Evolutionary conservation across 2,329 filamentous ascomycete species (phyloP).

Genomic region (Dissoconium aciculare): DNA sequence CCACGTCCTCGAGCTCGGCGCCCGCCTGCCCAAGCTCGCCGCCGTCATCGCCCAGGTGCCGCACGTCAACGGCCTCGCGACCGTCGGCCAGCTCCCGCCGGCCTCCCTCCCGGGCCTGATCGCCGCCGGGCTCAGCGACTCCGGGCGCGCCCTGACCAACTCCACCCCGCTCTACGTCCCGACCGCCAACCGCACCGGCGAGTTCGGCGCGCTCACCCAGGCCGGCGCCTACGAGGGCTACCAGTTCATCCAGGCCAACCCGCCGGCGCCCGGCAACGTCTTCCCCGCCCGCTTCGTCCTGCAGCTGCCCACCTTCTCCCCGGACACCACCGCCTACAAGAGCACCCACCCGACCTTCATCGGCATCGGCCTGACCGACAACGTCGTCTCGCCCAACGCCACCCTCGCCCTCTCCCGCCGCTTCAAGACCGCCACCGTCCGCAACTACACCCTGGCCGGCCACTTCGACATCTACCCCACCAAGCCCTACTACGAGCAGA

Average conservation of each 20-base stretch:
- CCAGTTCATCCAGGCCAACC: slow-evolving; percentile 4
- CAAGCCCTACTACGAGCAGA: slow-evolving; percentile 2
- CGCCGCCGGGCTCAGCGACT: slow-evolving; percentile 3
- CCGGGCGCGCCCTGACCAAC: not conserved
- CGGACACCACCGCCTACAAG: slow-evolving; percentile 1
- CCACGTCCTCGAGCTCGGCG: slow-evolving; percentile 3
- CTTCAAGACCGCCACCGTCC: slow-evolving; percentile 1
- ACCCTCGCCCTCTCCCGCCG: slow-evolving; percentile 1
- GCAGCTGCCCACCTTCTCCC: slow-evolving; percentile 4
- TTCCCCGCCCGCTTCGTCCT: slow-evolving; percentile 4
- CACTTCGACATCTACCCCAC: slow-evolving; percentile 5
- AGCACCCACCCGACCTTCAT: slow-evolving; percentile 4
- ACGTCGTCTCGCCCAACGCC: slow-evolving; percentile 1
- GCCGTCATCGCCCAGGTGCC: slow-evolving; percentile 5
- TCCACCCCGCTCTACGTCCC: slow-evolving; percentile 2
- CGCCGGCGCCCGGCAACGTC: slow-evolving; percentile 3
- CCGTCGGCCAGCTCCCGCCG: slow-evolving; percentile 2
- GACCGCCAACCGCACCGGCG: slow-evolving; percentile 1
- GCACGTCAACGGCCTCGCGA: slow-evolving; percentile 4
- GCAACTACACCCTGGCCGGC: not conserved
- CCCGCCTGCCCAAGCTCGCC: slow-evolving; percentile 1
- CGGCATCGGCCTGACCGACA: slow-evolving; percentile 1
- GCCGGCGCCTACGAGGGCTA: slow-evolving; percentile 4
- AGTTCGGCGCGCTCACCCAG: slow-evolving; percentile 3
- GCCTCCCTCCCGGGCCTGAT: not conserved